These are phyloP conservation scores for Marsdenia floribunda DNA, from an alignment of 257 asterid species.

Conservation along the genomic window DNA sequence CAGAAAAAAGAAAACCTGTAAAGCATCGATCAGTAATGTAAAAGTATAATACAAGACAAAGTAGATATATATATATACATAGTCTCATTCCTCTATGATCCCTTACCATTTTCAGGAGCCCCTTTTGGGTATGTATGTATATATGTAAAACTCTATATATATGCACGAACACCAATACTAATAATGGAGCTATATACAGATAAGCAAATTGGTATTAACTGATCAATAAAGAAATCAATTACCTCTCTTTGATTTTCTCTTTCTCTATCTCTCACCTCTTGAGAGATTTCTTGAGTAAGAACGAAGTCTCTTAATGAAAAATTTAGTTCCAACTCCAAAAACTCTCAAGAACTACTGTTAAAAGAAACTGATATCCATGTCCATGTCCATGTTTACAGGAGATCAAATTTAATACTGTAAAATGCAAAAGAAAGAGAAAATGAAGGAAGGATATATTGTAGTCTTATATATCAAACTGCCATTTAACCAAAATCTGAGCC, in stretches of 20 bases:
- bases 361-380: neutral
- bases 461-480: neutral
- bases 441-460: too few relatives aligned
- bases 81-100: neutral
- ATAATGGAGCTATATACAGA: neutral
- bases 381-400: neutral
- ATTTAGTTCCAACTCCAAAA: neutral
- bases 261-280: neutral
- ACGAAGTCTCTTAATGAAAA: too few relatives aligned
- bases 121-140: too few relatives aligned
- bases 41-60: neutral
- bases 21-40: neutral
- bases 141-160: too few relatives aligned
- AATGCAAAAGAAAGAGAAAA: neutral
- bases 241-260: constrained; percentile 5
- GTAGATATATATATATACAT: too few relatives aligned
- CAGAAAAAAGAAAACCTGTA: neutral
- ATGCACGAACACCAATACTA: neutral
- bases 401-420: neutral
- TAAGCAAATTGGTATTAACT: neutral
- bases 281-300: neutral
- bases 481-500: neutral
- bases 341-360: neutral
- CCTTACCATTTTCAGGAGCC: neutral
- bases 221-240: neutral